A percentile compares a stretch with the other conserved stretches of the same genome.
Conservation (phyloP, 2,329 filamentous ascomycete species). For the Colletotrichum destructivum region DNA sequence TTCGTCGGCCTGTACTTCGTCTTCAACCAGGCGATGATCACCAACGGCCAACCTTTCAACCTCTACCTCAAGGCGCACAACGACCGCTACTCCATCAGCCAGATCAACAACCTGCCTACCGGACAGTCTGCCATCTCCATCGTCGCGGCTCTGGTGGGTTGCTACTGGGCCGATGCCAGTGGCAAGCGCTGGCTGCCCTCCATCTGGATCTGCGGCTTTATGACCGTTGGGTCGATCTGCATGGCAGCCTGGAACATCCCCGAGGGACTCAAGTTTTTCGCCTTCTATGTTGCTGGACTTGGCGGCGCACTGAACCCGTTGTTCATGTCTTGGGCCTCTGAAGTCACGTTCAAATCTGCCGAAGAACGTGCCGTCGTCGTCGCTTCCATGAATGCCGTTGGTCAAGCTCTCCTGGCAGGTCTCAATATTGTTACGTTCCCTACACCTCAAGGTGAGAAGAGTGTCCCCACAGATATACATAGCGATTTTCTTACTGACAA, state of each 20-base stretch:
- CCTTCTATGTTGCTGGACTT: slow-evolving; percentile 56
- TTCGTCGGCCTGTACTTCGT: slow-evolving; percentile 55
- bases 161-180: slow-evolving; percentile 77
- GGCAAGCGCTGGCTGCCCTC: slow-evolving; percentile 71
- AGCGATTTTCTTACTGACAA: neutral
- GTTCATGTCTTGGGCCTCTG: slow-evolving; percentile 29
- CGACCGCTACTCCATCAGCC: slow-evolving; percentile 59
- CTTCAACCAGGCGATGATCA: slow-evolving; percentile 65
- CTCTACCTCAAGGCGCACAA: slow-evolving; percentile 64
- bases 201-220: slow-evolving; percentile 30
- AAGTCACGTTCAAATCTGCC: slow-evolving; percentile 17
- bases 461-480: fast-evolving
- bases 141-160: slow-evolving; percentile 66
- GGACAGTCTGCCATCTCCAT: slow-evolving; percentile 71
- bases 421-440: slow-evolving; percentile 26
- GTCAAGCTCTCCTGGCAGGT: slow-evolving; percentile 22
- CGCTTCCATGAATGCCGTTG: slow-evolving; percentile 25
- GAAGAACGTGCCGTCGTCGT: slow-evolving; percentile 30
- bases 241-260: slow-evolving; percentile 70
- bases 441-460: slow-evolving; percentile 20
- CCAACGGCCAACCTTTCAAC: slow-evolving; percentile 52
- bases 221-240: slow-evolving; percentile 50
- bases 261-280: slow-evolving; percentile 68
- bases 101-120: slow-evolving; percentile 71
- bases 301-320: slow-evolving; percentile 18